Base-by-base conservation (phyloP, 2,329 filamentous ascomycete genomes). In the Daldinia eschscholtzii region DNA sequence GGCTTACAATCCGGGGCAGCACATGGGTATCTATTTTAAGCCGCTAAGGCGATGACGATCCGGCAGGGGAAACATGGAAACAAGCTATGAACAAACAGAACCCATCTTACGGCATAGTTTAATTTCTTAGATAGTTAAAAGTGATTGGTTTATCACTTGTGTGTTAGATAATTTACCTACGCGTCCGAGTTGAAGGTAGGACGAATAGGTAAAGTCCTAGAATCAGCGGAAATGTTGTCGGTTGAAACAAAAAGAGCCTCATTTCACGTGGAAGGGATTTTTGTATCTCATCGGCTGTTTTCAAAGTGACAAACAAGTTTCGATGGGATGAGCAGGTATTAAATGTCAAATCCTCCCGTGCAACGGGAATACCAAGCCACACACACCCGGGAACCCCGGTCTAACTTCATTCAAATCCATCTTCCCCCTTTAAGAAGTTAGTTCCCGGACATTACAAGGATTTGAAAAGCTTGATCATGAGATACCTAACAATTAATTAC, bases 11-110 rank as follows among this genome's bases (percentile, higher is more conserved):
- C 30, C 28, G 26, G 48, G 48, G 48, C n/a, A 28, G 30, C 26
- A 53, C 48, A 53, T 53, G 48, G 28, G 13, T 28, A 13, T 35
- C 30, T 53, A 53, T 53, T 53, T 53, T 53, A 30, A 53, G 48
- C 28, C 30, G 48, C 26, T 20, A 53, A 35, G 28, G 28, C 13
- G 23, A 48, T 28, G 20, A 48, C 12, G 18, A 13, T 53, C 48
- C 4, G 48, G 6, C 28, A 52, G 48, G n/a, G 28, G 28, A 26
- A 53, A 20, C 9, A 7, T 10, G 28, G 28, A 26, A 53, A 20
- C 9, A 7, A 35, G 33, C 48, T 35, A 33, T 28, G 48, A 33
- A 53, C 18, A 53, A n/a, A 30, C 28, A 53, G 20, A 28, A 48
- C 28, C 15, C 7, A 30, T 35, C 28, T n/a, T 20, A 53, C 6